Base-by-base conservation (phyloP, 805 yeast species). In the Metschnikowia lachancei region DNA sequence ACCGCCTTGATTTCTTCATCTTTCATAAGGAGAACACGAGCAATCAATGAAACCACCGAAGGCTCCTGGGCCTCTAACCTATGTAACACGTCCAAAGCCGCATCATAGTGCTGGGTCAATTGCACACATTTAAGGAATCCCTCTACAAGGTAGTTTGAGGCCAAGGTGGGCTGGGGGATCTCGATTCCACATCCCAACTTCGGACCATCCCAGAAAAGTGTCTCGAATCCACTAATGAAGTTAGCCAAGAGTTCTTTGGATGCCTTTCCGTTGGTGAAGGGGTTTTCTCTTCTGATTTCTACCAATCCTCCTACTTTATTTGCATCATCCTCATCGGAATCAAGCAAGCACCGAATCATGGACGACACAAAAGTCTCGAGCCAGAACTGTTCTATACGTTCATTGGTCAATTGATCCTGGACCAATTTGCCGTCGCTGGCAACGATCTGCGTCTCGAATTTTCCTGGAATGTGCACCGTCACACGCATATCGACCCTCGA, bases 231-330 rank as follows among this genome's bases (percentile, higher is more conserved):
- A 18, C 69, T 67, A 43, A 87, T 62, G 60, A 88, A 88, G 43
- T 66, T 63, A 22, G 62, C 57, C 51, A 72, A 58, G 30, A 69
- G 56, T 36, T 58, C 61, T 44, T 68, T 67, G 2, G 84, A 81
- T 12, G 73, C 65, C 26, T 69, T 74, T 9, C 70, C 67, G 28
- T 66, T 67, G 22, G 73, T 60, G 50, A 94, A 77, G 4, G 97
- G 97, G 57, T 89, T 85, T 46, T 88, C 74, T 49, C 85, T 81
- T 54, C 96, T 78, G 32, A 94, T 85, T 61, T 91, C 96, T 9
- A 90, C 95, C 46, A 94, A 58, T 70, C 85, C 68, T 66, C 83
- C 64, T 12, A 63, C 64, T 44, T 69, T 69, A 50, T 70, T 69
- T 36, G 62, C 63, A 45, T 86, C 92, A 42, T 89, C 96, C 42